These are phyloP conservation scores for Anaeramoeba flamelloides DNA, from an alignment of 78 protist species.

Conservation along the genomic window DNA sequence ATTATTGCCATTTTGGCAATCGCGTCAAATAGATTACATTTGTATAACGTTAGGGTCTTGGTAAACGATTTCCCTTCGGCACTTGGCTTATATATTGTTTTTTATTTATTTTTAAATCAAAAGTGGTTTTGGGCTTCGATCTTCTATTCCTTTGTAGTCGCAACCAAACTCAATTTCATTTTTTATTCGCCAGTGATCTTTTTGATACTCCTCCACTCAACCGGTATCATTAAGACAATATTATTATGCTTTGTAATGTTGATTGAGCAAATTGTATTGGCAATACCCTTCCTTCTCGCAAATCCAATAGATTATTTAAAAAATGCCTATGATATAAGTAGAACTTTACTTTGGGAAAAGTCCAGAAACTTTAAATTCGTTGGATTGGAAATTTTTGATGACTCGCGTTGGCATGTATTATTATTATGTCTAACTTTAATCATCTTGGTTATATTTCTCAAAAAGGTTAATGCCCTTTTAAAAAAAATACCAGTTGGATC, in stretches of 20 bases:
- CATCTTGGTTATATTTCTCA: too few relatives aligned
- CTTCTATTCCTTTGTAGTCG: slow-evolving; percentile 27
- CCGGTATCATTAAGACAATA: not conserved
- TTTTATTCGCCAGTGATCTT: slow-evolving; percentile 34
- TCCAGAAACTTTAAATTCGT: slow-evolving; percentile 39
- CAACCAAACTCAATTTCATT: slow-evolving; percentile 24
- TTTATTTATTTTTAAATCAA: slow-evolving; percentile 13
- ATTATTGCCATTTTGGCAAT: slow-evolving; percentile 26
- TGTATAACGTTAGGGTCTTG: slow-evolving; percentile 36
- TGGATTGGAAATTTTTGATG: slow-evolving; percentile 28
- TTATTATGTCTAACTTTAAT: not conserved
- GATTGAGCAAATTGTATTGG: slow-evolving; percentile 15
- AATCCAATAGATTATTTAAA: slow-evolving; percentile 19
- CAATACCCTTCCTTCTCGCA: slow-evolving; percentile 25
- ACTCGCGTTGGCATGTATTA: slow-evolving; percentile 5
- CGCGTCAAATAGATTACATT: slow-evolving; percentile 29
- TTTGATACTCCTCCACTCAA: not conserved
- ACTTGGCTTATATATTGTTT: slow-evolving; percentile 16
- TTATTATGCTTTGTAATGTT: slow-evolving; percentile 15
- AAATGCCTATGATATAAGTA: slow-evolving; percentile 28
- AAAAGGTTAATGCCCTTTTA: too few relatives aligned
- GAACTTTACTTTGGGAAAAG: slow-evolving; percentile 43
- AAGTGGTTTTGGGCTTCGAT: slow-evolving; percentile 16
- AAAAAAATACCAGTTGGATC: too few relatives aligned
- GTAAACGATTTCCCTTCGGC: slow-evolving; percentile 36